Evolutionary conservation across 2,329 filamentous ascomycete genomes (phyloP).

Genomic region (Trichoderma cornu-damae): DNA sequence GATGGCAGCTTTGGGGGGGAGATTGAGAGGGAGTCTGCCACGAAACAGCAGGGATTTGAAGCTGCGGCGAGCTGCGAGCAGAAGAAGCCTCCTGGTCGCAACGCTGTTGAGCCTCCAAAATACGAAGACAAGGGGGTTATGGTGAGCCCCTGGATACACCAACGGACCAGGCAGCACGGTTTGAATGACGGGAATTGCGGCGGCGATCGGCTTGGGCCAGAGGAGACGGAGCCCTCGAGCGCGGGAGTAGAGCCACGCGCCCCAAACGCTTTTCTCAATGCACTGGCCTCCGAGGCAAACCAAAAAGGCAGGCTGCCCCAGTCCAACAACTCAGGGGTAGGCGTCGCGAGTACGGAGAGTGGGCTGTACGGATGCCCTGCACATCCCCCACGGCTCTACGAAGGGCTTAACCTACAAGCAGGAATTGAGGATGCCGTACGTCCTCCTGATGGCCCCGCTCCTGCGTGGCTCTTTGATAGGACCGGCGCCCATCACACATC

Average conservation of each 20-base stretch:
- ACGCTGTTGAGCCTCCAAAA: background rate
- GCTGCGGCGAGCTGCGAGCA: background rate
- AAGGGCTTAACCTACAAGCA: background rate
- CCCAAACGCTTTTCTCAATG: background rate
- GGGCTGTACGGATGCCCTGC: background rate
- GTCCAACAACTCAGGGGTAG: background rate
- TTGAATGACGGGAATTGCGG: background rate
- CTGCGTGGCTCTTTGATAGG: background rate
- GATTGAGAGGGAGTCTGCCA: background rate
- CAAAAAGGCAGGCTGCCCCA: background rate
- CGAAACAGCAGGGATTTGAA: background rate
- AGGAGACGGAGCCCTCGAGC: background rate
- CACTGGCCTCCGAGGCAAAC: background rate
- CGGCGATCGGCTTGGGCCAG: background rate
- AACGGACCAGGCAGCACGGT: background rate
- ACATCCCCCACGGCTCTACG: background rate
- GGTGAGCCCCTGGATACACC: conserved; percentile 15
- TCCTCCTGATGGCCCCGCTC: background rate
- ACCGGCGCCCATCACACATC: background rate
- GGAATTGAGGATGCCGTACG: background rate
- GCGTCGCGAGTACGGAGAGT: background rate
- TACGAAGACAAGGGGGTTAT: conserved; percentile 25
- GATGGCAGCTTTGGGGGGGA: background rate
- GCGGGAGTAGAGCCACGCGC: background rate
- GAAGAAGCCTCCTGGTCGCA: too few species aligned